Base-by-base conservation (phyloP, 2,329 filamentous ascomycete species). In the Drechmeria coniospora region DNA sequence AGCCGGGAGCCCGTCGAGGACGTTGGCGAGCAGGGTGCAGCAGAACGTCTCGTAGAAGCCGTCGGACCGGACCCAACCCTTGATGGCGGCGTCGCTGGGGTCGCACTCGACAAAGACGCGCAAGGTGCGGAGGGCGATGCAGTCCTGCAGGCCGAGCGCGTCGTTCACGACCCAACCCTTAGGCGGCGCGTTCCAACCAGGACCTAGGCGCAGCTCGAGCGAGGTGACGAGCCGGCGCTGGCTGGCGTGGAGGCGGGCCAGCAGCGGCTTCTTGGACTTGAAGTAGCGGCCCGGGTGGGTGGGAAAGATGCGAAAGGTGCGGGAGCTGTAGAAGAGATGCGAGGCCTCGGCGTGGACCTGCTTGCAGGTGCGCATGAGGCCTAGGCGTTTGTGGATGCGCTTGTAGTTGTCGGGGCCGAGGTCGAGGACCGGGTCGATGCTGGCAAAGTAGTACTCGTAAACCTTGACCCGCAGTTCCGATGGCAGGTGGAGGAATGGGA, bases 31-130 rank as follows among this genome's bases (percentile, higher is more conserved):
- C 16, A 84, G 50, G 2, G 56, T 52, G 8, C 62, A 54, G 15
- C 67, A 74, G 42, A 83, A 84, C 5, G 49, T 50, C 33, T 81
- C 79, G 43, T 81, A 86, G 36, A 79, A 82, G 2, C 74, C 68
- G 15, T 74, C 65, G 1, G 63, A 61, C 15, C 65, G 63, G 10
- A 76, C 65, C 41, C 78, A 84, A 0, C 76, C 78, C 30, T 68
- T 66, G 40, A 80, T 82, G 13, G 72, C 55, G 16, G 59, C 62
- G 39, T 77, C 65, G 28, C 72, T 78, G 0, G 79, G 78, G 42
- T 86, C 79, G 36, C 67, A 68, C 47, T 84, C 72, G 15, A 83
- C 68, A 42, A 79, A 79, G 8, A 86, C 65, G 15, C 63, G 68
- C 26, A 86, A 47, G 10, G 57, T 59, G 17, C 64, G 60, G 13